Base-by-base conservation (phyloP, 2,329 filamentous ascomycete genomes). In the Colletotrichum viniferum region DNA sequence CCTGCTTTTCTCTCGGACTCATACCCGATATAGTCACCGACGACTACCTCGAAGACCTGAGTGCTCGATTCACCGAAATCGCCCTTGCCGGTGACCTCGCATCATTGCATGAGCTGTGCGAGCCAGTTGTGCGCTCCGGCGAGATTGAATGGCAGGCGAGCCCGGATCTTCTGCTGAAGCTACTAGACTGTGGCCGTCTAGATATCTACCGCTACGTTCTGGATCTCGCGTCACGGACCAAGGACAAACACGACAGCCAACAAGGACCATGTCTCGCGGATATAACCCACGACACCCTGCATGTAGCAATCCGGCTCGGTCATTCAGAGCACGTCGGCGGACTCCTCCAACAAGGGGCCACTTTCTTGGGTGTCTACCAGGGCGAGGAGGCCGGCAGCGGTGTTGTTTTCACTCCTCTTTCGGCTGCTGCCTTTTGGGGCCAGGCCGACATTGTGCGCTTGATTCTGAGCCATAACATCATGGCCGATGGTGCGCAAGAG, bases 181-280 rank as follows among this genome's bases (percentile, higher is more conserved):
- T 82, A 6, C 79, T 83, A 4, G 76, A 81, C 8, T 74, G 74
- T 4, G 78, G 76, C 7, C 77, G 77, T 8, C 55, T 79, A 26
- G 78, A 81, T 9, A 73, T 81, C 12, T 83, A 80, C 43, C 77
- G 79, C 21, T 83, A 83, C 60, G 71, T 82, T 18, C 67, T 83
- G 4, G 80, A 79, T 9, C 76, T 81, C 6, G 74, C 80, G 9
- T 78, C 80, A 7, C 78, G 81, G 58, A 82, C 81, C 4, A 77
- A 64, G 14, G 71, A 77, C 26, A 56, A 36, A 36, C 7, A 32
- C 6, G 26, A 38, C 38, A 48, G 62, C 69, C 77, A 79, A 8
- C n/a, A 24, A 6, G 58, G 58, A 14, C n/a, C 56, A 8, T 58
- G 32, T 12, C 75, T 78, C 14, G 34, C 77, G 10, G 80, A 83